These are phyloP conservation scores for Dalechampia spathulata DNA, from an alignment of 441 rosid species.

Conservation along the genomic window DNA sequence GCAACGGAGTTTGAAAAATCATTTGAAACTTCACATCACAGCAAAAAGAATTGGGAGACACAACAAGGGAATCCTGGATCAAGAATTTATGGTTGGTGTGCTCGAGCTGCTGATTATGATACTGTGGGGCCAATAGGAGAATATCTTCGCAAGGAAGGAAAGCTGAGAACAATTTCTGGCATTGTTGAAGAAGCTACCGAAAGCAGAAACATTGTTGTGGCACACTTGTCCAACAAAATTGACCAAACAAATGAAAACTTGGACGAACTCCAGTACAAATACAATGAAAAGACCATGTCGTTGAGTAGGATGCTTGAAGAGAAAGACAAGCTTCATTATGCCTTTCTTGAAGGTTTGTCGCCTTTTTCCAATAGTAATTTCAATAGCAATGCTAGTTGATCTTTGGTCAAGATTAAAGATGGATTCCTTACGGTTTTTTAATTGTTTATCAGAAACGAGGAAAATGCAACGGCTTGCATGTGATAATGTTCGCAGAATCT, in stretches of 20 bases:
- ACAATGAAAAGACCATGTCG: slow-evolving; percentile 46
- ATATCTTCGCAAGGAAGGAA: slow-evolving; percentile 51
- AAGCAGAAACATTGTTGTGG: slow-evolving; percentile 32
- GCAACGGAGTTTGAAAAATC: slow-evolving; percentile 58
- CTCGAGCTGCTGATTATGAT: slow-evolving; percentile 56
- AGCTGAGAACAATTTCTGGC: slow-evolving; percentile 45
- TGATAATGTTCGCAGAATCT: slow-evolving; percentile 43
- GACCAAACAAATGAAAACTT: slow-evolving; percentile 55
- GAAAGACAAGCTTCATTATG: slow-evolving; percentile 54
- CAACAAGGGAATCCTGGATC: slow-evolving; percentile 26
- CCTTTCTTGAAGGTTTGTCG: slow-evolving; percentile 60
- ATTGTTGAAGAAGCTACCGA: slow-evolving; percentile 38
- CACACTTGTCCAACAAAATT: slow-evolving; percentile 45
- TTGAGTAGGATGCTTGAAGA: slow-evolving; percentile 57
- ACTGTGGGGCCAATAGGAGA: slow-evolving; percentile 57
- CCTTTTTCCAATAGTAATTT: neutral
- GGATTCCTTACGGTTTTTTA: neutral
- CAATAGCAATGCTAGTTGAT: neutral
- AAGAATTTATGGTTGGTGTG: slow-evolving; percentile 67
- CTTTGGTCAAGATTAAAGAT: neutral
- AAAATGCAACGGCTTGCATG: slow-evolving; percentile 64
- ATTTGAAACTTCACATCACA: slow-evolving; percentile 35
- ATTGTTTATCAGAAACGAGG: slow-evolving; percentile 51
- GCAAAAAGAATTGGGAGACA: slow-evolving; percentile 53
- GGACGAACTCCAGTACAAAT: slow-evolving; percentile 37